Base-by-base conservation (phyloP, 805 yeast genomes). In the Yarrowia porcina region DNA sequence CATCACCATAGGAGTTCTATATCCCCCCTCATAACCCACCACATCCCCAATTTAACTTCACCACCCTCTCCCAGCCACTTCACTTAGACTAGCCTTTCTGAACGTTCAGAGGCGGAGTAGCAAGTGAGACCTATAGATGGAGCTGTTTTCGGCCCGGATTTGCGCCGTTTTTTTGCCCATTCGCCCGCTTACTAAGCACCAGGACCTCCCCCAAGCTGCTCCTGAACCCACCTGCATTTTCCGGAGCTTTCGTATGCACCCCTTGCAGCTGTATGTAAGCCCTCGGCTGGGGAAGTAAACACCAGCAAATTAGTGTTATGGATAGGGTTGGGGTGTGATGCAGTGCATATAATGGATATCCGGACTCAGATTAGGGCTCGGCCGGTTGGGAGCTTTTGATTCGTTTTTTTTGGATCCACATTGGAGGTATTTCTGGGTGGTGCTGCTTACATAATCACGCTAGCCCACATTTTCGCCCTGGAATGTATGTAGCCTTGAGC, bases 281-380 rank as follows among this genome's bases (percentile, higher is more conserved):
- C 52, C 25, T 45, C 36, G 52, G 36, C 25, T 30, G 52, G 52
- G 52, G 52, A 45, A 45, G 52, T 45, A 45, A 45, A 45, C 52
- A 45, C 11, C 8, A 18, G 6, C 13, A 41, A 3, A 23, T 23
- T 41, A 23, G 45, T 21, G 13, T 41, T 41, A 4, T 3, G 28
- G 5, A 23, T 41, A 41, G 45, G 11, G 13, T 41, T 41, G 6
- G 7, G 3, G 28, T 10, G 30, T 23, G 36, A 8, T 45, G 30
- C 36, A 18, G 52, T n/a, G 18, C 17, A 30, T 13, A 30, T 30
- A 13, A 3, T 8, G 36, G 18, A 4, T 11, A 30, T 13, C 10
- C 12, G 18, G 5, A 17, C 13, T 17, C 30, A 23, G 2, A 15
- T 7, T 30, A 18, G 23, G 35, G 28, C 18, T 45, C 25, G 52